Evolutionary conservation across 805 yeast genomes (phyloP).

Genomic region (Myxozyma sirexii): DNA sequence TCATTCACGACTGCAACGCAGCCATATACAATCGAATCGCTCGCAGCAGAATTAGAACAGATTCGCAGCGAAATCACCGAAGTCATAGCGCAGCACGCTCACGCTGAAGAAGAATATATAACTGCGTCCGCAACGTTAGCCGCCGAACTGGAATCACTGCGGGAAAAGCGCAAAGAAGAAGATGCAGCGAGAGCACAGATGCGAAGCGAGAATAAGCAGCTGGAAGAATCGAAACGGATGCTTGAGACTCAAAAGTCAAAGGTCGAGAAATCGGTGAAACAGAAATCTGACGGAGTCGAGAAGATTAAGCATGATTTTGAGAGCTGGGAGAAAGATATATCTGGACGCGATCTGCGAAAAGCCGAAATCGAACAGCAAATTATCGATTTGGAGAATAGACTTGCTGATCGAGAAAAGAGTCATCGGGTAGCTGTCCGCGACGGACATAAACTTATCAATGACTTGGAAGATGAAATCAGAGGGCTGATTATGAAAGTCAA

Average conservation of each 20-base stretch:
- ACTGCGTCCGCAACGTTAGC: conserved; percentile 36
- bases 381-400: conserved; percentile 1
- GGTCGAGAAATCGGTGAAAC: conserved; percentile 34
- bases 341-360: conserved; percentile 11
- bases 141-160: conserved; percentile 39
- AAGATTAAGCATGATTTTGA: conserved; percentile 35
- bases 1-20: conserved; percentile 36
- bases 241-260: conserved; percentile 44
- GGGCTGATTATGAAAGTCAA: conserved; percentile 22
- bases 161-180: conserved; percentile 39
- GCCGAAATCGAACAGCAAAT: conserved; percentile 2
- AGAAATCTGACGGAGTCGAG: conserved; percentile 32
- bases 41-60: conserved; percentile 43
- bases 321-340: conserved; percentile 34
- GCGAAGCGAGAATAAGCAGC: conserved; percentile 43
- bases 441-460: conserved; percentile 24
- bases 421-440: conserved; percentile 20
- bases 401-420: conserved; percentile 7
- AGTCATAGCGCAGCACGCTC: conserved; percentile 35
- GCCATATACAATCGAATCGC: conserved; percentile 42
- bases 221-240: conserved; percentile 45
- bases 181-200: conserved; percentile 42
- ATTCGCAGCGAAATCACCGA: conserved; percentile 43
- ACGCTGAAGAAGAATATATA: conserved; percentile 40
- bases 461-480: conserved; percentile 21